Base-by-base conservation (phyloP, 176 grass and related monocot genomes). In the Oryza meridionalis region DNA sequence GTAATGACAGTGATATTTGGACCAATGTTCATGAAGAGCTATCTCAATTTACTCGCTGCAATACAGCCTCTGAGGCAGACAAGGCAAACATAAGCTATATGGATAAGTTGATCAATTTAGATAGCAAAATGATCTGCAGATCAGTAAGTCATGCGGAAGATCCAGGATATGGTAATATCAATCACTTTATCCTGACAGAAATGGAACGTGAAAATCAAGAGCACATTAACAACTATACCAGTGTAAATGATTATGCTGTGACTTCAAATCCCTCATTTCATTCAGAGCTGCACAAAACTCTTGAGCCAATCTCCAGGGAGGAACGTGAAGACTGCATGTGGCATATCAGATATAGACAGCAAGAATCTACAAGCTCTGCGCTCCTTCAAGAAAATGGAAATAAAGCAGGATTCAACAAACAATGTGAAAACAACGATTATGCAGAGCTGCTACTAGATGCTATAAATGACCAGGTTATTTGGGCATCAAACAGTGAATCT, bases 221-320 rank as follows among this genome's bases (percentile, higher is more conserved):
- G 77, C 68, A 78, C 61, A 43, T 66, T 29, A 6, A 58, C 8
- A 72, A 22, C 22, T 74, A 51, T 45, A 33, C 40, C 45, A 33
- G 65, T 81, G 22, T 64, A 69, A 81, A 70, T 69, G 51, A 90
- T 73, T 51, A 74, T 72, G 76, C 25, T 35, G 43, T 77, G 17
- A 50, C 33, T 38, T 65, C 77, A 29, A 78, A 83, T 69, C 77
- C 71, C 74, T 86, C 45, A 25, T 6, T 83, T 81, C 74, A 84
- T 63, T 84, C 72, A 77, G 77, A 88, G 13, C 69, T 77, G 75
- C 80, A 88, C 75, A 78, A 88, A 86, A 70, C 65, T 81, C 47
- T 86, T 72, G 84, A 71, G 33, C 9, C 45, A 47, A 82, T 55
- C 35, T 81, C 79, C 38, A 76, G 68, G 71, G 83, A 91, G 64